A percentile compares a stretch with the other conserved stretches of the same genome.
phyloP scores from a whole-genome alignment of 495 filamentous ascomycete genomes.

The Aspergillus homomorphus region DNA sequence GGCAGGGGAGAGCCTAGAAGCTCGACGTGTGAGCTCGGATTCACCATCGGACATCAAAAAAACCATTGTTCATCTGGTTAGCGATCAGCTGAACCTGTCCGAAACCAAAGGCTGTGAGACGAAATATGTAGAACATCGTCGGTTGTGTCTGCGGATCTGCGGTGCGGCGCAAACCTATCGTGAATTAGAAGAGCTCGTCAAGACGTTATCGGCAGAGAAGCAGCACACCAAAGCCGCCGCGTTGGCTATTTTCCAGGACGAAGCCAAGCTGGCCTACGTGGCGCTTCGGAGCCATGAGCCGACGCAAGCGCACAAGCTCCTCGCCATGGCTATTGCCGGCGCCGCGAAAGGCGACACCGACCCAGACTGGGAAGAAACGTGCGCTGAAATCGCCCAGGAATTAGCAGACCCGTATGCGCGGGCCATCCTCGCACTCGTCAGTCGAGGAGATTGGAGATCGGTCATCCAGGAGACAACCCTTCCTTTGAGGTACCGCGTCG shows the following conservation, averaged over 20 bases:
- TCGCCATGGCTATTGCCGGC: slow-evolving; percentile 55
- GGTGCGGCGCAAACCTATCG: slow-evolving; percentile 63
- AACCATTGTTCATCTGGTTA: slow-evolving; percentile 50
- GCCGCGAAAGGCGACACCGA: slow-evolving; percentile 53
- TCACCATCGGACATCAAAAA: slow-evolving; percentile 40
- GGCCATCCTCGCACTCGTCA: slow-evolving; percentile 87
- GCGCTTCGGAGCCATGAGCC: slow-evolving; percentile 44
- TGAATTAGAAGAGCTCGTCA: slow-evolving; percentile 60
- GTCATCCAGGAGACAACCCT: slow-evolving; percentile 80
- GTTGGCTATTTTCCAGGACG: slow-evolving; percentile 69
- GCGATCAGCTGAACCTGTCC: slow-evolving; percentile 42
- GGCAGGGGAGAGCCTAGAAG: slow-evolving; percentile 37
- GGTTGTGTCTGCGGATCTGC: slow-evolving; percentile 75
- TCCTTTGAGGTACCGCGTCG: slow-evolving; percentile 79
- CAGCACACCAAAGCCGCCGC: slow-evolving; percentile 81
- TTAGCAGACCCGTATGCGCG: slow-evolving; percentile 81
- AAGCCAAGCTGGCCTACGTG: slow-evolving; percentile 53
- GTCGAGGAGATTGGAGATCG: slow-evolving; percentile 80
- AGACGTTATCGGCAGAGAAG: slow-evolving; percentile 53
- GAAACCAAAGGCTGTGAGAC: slow-evolving; percentile 55
- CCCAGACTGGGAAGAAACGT: slow-evolving; percentile 53
- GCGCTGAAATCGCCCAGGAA: slow-evolving; percentile 60
- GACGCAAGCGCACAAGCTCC: slow-evolving; percentile 46
- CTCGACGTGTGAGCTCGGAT: slow-evolving; percentile 28
- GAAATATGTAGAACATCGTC: slow-evolving; percentile 66